Evolutionary conservation across 768 basidiomycete species (phyloP), one percentile per base, ranked within the genome.

Genomic region (Cyclocybe cylindracea): DNA sequence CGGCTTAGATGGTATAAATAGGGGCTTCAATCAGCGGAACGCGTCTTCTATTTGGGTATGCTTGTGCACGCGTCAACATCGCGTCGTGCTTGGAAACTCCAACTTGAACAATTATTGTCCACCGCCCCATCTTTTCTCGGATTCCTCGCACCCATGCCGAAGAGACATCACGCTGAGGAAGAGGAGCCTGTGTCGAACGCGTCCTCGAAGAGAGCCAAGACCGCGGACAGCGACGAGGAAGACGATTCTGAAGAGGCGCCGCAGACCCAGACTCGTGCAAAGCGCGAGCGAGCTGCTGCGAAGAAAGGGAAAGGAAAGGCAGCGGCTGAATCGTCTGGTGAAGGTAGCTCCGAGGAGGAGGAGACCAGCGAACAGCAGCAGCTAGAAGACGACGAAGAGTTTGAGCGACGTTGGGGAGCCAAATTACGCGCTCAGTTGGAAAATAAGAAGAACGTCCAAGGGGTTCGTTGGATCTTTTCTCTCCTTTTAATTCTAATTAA

Each of bases 351-450:
- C 29, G 68, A 62, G 10, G 57, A 62, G 19, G 59, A 58, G n/a
- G 69, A 70, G 32, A 69, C 70, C 4, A 61, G 57, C 18, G 70
- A 69, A 4, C 65, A 71, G 6, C 70, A 69, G 7, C 74, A 73
- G 8, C 69, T 77, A 45, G 80, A 83, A 50, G 81, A 82, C n/a
- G 86, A 89, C 48, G 79, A 82, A 54, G 71, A 75, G 61, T 85
- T 88, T 51, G 89, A 90, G 55, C 76, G 79, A 51, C 75, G 82
- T 43, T 73, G 86, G 48, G 80, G 79, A 7, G 82, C 78, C 39
- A 73, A 70, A 35, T 75, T 88, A 44, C 81, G 82, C 10, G 78
- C 74, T 18, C 76, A 74, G 40, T 70, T 89, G 37, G 78, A 82
- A 58, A 74, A 72, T 59, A 66, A 73, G 64, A 57, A 76, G 58